Evolutionary conservation across 108 stramenopile species (phyloP), one percentile per base, ranked within the genome.

Genomic region (Thalassiosira profunda): DNA sequence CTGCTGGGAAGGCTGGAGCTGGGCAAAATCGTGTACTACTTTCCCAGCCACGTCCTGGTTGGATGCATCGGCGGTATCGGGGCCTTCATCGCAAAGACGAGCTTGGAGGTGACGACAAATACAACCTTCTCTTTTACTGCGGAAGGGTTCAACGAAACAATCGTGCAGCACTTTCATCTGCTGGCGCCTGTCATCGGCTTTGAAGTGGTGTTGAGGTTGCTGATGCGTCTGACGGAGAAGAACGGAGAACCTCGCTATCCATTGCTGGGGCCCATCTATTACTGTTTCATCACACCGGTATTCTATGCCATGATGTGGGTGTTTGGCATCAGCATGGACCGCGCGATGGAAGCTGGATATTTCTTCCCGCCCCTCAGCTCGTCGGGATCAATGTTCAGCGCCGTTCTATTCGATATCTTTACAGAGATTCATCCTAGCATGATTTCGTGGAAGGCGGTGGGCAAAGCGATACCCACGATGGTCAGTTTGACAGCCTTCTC

Each of bases 11-110:
- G 60, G 28, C 77, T 84, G 17, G 49, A 84, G 17, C 30, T 90
- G 42, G 93, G 93, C n/a, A 35, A 74, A 15, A 47, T 90, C 7
- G 82, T 90, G 7, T 86, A 91, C 74, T 91, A 70, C 68, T 88
- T 94, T 60, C 93, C 93, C 0, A 73, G 35, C 14, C 93, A 90
- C 42, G 88, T 94, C 20, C 42, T 94, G 54, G 67, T 89, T 15
- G 93, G 93, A 8, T 89, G 84, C 40, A 91, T 94, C 49, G 87
- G 85, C 1, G 93, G 93, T 5, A 60, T 67, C 21, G 66, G 66
- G 0, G 12, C 76, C 0, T 84, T 80, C 29, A 65, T 94, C 15
- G 62, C 74, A 24, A 73, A 51, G 0, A 91, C 90, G 1, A 81
- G 55, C n/a, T 40, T 94, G 10, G 88, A 91, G 58, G 87, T 91